These are phyloP conservation scores for Fusarium nematophilum DNA, from an alignment of 2,329 filamentous ascomycete genomes.

Conservation along the genomic window DNA sequence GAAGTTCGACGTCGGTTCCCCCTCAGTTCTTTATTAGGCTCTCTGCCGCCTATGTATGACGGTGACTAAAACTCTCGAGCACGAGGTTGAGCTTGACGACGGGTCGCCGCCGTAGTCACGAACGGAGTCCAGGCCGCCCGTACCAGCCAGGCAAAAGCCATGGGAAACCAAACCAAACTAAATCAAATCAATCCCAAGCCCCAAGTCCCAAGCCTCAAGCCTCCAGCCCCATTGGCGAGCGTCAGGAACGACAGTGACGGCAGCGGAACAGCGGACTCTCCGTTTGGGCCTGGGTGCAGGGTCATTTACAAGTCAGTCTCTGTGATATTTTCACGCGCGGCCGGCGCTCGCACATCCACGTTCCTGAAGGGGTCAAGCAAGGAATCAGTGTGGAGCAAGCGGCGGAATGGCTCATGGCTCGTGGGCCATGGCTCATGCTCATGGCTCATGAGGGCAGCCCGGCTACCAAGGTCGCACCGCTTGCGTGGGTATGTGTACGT, in stretches of 20 bases:
- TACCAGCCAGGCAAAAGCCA: conserved; percentile 26
- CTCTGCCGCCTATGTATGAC: conserved; percentile 13
- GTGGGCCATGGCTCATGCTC: conserved; percentile 29
- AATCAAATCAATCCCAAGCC: conserved; percentile 1
- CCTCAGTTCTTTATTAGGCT: conserved; percentile 26
- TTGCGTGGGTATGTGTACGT: conserved; percentile 25
- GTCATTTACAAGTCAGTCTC: too few relatives aligned
- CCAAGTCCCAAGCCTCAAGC: too few relatives aligned
- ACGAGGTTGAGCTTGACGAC: conserved; percentile 13
- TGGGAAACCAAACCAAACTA: conserved; percentile 26
- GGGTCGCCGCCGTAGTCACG: conserved; percentile 35
- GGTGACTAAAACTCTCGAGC: conserved; percentile 25
- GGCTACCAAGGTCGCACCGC: conserved; percentile 29
- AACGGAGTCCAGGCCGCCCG: conserved; percentile 18
- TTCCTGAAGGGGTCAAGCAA: conserved; percentile 43
- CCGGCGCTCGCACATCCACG: conserved; percentile 34
- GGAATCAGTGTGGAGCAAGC: conserved; percentile 38
- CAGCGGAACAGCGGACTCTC: conserved; percentile 6
- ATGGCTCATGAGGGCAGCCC: conserved; percentile 20
- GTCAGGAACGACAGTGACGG: not conserved
- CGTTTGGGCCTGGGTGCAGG: conserved; percentile 9
- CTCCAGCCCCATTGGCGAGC: too few relatives aligned
- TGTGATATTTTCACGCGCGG: conserved; percentile 33
- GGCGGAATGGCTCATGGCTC: conserved; percentile 31
- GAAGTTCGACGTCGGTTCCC: too few relatives aligned